Evolutionary conservation across 208 protist genomes (phyloP), one percentile per base, ranked within the genome.

Genomic region (Leishmania gerbilli): DNA sequence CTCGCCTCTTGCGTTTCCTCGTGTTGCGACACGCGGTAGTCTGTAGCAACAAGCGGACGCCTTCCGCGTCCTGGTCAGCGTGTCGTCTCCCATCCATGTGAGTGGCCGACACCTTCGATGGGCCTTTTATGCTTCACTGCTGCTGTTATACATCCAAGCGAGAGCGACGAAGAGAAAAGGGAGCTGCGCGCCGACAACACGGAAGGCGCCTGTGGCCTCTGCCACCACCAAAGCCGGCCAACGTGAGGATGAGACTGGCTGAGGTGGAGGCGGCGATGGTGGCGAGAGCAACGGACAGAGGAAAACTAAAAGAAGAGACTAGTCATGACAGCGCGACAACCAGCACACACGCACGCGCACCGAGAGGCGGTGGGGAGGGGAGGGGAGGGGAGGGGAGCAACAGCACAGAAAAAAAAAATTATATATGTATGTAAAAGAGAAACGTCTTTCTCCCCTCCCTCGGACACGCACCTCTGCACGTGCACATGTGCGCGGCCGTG

Each of bases 61-160:
- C 45, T 53, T 27, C 62, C 31, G 31, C 62, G 9, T 68, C 13
- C 31, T 37, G 62, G 31, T 40, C 62, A 34, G 31, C 15, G 27
- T 24, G 62, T 21, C 27, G 62, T 68, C 3, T 15, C 4, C 1
- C 62, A 3, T 11, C 2, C 24, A n/a, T 31, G 60, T 40, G 62
- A 21, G 27, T 67, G 11, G 0, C 3, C 19, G 31, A 11, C 11
- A 2, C 21, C n/a, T 74, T 53, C 8, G 11, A 55, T 53, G 45
- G 45, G 45, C 42, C 31, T 24, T 51, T 31, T 19, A 34, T 53
- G 69, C 8, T 55, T 53, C 27, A 19, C 47, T 31, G 40, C 45
- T 74, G 69, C 13, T 74, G 40, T 55, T 31, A 45, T 74, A 74
- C 69, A 74, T 74, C 45, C 24, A n/a, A 74, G 13, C 27, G 11